phyloP scores from a whole-genome alignment of 1,284 basidiomycete species.

The Cerioporus squamosus region DNA sequence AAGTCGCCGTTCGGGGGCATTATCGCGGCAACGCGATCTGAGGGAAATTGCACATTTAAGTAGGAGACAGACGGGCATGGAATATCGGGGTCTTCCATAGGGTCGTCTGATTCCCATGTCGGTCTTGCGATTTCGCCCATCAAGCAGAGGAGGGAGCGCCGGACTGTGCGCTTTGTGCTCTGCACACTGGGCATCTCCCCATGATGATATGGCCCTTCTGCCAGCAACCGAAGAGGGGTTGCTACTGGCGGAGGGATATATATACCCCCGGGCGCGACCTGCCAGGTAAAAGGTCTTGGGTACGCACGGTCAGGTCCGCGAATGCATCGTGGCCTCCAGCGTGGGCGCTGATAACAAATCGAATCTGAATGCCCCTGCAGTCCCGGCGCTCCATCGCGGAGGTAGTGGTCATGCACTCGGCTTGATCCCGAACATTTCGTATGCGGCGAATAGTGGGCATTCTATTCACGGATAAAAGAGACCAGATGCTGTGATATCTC shows the following conservation, averaged over 20 bases:
- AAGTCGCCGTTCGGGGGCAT: constrained; percentile 27
- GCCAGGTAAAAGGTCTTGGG: neutral
- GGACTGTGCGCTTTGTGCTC: constrained; percentile 4
- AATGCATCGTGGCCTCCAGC: constrained; percentile 16
- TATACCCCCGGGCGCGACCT: neutral
- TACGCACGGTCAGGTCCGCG: constrained; percentile 15
- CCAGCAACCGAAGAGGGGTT: neutral
- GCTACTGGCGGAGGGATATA: neutral
- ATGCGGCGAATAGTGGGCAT: neutral
- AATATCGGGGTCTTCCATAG: constrained; percentile 16
- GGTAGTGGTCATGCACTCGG: constrained; percentile 21
- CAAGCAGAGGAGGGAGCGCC: neutral
- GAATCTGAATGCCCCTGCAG: constrained; percentile 7
- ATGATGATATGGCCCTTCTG: neutral
- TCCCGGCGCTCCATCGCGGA: constrained; percentile 13
- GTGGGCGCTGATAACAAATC: constrained; percentile 17
- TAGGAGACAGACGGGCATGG: constrained; percentile 23
- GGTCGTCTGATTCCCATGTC: constrained; percentile 17
- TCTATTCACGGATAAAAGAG: constrained; percentile 21
- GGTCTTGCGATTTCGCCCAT: neutral
- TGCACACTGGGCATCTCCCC: constrained; percentile 5
- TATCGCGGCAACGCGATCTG: constrained; percentile 12
- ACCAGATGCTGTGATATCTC: constrained; percentile 22
- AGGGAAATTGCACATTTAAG: constrained; percentile 19
- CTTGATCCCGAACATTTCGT: constrained; percentile 8